These are phyloP conservation scores for Sphaceloma murrayae DNA, from an alignment of 2,329 filamentous ascomycete species.

Conservation along the genomic window DNA sequence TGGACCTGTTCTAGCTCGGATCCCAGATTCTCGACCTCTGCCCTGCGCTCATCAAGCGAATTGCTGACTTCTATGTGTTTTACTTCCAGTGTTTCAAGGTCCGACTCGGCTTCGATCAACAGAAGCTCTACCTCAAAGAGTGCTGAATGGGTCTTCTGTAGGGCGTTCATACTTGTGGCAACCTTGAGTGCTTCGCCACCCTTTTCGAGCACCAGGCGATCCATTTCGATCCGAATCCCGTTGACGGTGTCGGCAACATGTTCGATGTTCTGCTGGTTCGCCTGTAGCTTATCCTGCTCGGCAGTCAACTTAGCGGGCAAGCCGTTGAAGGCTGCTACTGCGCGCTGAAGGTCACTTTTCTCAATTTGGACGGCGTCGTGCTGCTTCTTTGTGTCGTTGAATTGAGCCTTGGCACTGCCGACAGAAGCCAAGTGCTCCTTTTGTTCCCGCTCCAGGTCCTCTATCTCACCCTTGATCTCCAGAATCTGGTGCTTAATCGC, in stretches of 20 bases:
- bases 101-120: constrained; percentile 72
- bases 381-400: constrained; percentile 39
- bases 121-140: constrained; percentile 61
- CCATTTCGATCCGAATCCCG: constrained; percentile 36
- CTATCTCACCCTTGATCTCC: constrained; percentile 23
- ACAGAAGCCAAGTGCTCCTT: constrained; percentile 35
- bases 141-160: constrained; percentile 53
- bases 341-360: constrained; percentile 35
- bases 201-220: constrained; percentile 26
- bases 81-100: constrained; percentile 57
- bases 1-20: constrained; percentile 23
- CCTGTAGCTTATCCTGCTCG: constrained; percentile 38
- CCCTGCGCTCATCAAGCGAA: constrained; percentile 41
- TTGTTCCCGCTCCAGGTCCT: constrained; percentile 21
- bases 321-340: constrained; percentile 53
- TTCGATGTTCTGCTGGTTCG: constrained; percentile 32
- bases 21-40: constrained; percentile 32
- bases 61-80: constrained; percentile 53
- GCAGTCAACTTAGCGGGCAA: constrained; percentile 63
- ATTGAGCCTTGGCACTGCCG: constrained; percentile 46
- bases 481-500: constrained; percentile 48
- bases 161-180: constrained; percentile 50
- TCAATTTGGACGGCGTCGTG: constrained; percentile 51
- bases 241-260: constrained; percentile 41
- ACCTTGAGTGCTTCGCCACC: constrained; percentile 43